Evolutionary conservation across 2,329 filamentous ascomycete genomes (phyloP).

Genomic region (Dothideomycetes sp.): DNA sequence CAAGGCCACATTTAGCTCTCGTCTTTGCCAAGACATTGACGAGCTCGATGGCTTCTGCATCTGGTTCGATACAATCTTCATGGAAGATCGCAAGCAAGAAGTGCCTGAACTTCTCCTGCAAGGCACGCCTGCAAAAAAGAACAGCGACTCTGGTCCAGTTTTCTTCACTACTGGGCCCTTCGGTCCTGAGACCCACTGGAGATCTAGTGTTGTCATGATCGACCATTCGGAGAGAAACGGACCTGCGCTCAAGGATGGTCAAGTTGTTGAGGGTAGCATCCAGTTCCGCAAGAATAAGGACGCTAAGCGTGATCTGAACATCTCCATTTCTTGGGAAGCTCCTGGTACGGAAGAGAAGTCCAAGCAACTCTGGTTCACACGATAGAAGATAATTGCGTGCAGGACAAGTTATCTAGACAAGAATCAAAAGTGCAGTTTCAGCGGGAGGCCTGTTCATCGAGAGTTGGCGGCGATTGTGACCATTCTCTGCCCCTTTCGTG

Average conservation of each 20-base stretch:
- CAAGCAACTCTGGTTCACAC: conserved; percentile 20
- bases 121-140: conserved; percentile 32
- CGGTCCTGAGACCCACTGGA: conserved; percentile 77
- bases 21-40: conserved; percentile 50
- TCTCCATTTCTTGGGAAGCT: conserved; percentile 26
- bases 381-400: conserved; percentile 13
- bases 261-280: conserved; percentile 46
- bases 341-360: conserved; percentile 16
- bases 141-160: conserved; percentile 54
- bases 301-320: conserved; percentile 28
- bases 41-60: conserved; percentile 76
- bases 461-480: no score
- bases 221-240: conserved; percentile 43
- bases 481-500: no score
- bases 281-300: conserved; percentile 17
- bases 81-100: conserved; percentile 42
- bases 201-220: conserved; percentile 66
- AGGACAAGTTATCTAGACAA: neutral
- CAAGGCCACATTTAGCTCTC: conserved; percentile 53
- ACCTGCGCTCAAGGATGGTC: conserved; percentile 39
- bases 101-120: conserved; percentile 33
- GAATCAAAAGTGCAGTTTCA: neutral
- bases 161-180: conserved; percentile 81
- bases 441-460: no score
- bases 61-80: conserved; percentile 94